Conservation (phyloP, 2,329 filamentous ascomycete genomes). For the Fusarium pseudoanthophilum region DNA sequence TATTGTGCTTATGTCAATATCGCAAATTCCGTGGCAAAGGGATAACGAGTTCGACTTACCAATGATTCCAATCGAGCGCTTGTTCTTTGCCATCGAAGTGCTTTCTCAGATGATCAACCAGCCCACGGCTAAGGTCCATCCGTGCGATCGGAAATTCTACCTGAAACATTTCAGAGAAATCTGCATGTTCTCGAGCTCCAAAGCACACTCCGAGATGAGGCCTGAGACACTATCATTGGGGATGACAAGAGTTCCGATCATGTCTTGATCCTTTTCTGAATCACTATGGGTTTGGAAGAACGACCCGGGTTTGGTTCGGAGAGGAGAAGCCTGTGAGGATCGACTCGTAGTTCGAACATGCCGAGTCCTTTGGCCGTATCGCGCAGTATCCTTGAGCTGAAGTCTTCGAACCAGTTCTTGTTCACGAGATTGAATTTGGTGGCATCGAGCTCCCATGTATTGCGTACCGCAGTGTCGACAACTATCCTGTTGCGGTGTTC, state of each 20-base stretch:
- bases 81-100: not conserved
- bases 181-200: not conserved
- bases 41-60: not conserved
- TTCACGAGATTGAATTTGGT: slow-evolving; percentile 12
- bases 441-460: slow-evolving; percentile 25
- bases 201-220: slow-evolving; percentile 13
- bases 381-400: not conserved
- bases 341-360: not conserved
- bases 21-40: not conserved
- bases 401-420: not conserved
- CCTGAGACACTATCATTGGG: not conserved
- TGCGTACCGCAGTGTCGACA: slow-evolving; percentile 6
- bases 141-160: not conserved
- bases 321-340: slow-evolving; percentile 22
- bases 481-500: slow-evolving; percentile 15
- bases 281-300: slow-evolving; percentile 25
- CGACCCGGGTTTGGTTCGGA: slow-evolving; percentile 25
- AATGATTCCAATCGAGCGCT: slow-evolving; percentile 3
- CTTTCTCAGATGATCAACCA: not conserved
- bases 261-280: slow-evolving; percentile 4
- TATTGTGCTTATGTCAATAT: not conserved
- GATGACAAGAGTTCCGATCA: slow-evolving; percentile 16
- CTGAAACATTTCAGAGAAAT: not conserved
- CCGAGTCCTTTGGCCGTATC: slow-evolving; percentile 4
- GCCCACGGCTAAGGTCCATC: not conserved